Evolutionary conservation across 306 rosid species (phyloP).

Genomic region (Dalbergia cochinchinensis): DNA sequence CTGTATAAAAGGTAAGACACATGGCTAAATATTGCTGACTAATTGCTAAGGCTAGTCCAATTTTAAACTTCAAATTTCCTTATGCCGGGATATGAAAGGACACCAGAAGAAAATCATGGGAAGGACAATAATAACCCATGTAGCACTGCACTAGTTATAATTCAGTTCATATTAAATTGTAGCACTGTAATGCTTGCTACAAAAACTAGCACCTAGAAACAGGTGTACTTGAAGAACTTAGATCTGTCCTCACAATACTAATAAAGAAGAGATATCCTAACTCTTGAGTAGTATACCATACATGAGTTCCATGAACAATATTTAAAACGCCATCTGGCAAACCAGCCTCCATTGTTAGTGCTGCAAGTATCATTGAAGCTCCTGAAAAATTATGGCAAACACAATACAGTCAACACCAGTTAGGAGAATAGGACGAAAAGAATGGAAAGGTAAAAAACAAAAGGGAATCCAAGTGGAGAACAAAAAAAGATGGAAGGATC

Average conservation of each 20-base stretch:
- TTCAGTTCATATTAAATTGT: no score
- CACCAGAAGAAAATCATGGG: no score
- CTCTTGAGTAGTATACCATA: conserved; percentile 46
- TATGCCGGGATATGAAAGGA: no score
- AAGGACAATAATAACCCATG: no score
- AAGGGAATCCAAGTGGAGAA: background rate
- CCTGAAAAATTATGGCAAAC: conserved; percentile 56
- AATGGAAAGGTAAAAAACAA: background rate
- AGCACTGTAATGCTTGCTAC: no score
- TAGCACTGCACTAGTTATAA: no score
- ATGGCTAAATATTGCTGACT: no score
- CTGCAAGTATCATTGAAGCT: conserved; percentile 73
- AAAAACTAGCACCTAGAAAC: no score
- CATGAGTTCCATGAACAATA: conserved; percentile 72
- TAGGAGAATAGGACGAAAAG: conserved; percentile 3
- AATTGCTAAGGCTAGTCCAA: no score
- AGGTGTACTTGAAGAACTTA: no score
- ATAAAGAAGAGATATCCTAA: conserved; percentile 5
- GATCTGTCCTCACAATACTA: conserved; percentile 1
- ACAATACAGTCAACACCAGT: conserved; percentile 19
- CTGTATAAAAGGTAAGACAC: background rate
- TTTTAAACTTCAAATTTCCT: no score
- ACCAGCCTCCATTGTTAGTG: conserved; percentile 79
- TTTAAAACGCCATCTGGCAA: conserved; percentile 81
- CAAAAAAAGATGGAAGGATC: background rate